Conservation (phyloP, 345 rosid species). For the Arabis alpina region DNA sequence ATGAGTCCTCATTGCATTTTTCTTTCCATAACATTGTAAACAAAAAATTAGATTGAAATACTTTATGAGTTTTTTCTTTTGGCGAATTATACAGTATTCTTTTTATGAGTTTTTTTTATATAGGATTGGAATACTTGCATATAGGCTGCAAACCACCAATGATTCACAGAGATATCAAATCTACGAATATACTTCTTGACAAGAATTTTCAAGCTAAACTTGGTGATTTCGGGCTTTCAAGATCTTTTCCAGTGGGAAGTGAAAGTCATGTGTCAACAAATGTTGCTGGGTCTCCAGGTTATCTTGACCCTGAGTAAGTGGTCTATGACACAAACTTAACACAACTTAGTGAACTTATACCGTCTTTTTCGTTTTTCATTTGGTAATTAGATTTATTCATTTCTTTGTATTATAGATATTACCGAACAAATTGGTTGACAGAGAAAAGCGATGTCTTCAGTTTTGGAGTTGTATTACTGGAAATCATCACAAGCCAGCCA, state of each 20-base stretch:
- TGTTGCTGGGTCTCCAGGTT: neutral
- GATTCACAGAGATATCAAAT: constrained; percentile 3
- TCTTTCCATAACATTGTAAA: no score
- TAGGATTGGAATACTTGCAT: constrained; percentile 20
- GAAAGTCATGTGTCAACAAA: constrained; percentile 20
- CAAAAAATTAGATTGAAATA: no score
- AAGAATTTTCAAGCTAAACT: neutral
- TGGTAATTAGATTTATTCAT: neutral
- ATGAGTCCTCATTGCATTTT: no score
- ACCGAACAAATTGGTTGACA: constrained; percentile 9
- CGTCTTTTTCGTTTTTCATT: neutral
- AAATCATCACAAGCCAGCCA: constrained; percentile 39
- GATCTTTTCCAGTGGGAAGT: constrained; percentile 1
- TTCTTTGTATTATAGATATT: constrained; percentile 6
- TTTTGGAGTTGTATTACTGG: no score
- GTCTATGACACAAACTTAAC: neutral
- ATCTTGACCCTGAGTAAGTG: constrained; percentile 20
- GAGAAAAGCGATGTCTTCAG: no score
- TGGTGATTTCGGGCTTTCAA: constrained; percentile 20
- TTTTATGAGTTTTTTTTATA: no score
- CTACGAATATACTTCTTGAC: constrained; percentile 16
- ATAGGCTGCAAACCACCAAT: no score
- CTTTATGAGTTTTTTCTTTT: no score
- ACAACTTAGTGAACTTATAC: neutral
- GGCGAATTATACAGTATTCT: no score